Percentiles rank a stretch among this genome's conserved stretches.
Conservation (phyloP, 345 rosid genomes). For the Rhodamnia rubescens region DNA sequence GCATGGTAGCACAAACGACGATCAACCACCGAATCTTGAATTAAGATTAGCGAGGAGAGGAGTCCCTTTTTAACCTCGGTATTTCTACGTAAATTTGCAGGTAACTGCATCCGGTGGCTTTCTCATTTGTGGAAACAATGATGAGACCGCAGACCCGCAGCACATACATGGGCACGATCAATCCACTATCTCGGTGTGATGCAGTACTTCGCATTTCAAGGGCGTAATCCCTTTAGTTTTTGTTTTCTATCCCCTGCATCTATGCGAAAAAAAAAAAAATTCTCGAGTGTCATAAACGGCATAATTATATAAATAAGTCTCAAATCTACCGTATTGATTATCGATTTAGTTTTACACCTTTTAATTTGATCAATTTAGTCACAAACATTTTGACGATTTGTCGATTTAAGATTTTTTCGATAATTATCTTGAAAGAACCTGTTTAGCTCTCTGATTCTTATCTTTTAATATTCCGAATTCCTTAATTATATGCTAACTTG, state of each 20-base stretch:
- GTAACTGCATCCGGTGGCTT: background rate
- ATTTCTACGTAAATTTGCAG: background rate
- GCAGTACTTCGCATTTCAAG: background rate
- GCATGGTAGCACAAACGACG: too few relatives aligned
- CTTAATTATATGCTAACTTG: background rate
- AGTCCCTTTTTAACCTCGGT: too few relatives aligned
- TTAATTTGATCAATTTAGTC: background rate
- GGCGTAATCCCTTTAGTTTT: background rate
- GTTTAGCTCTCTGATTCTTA: background rate
- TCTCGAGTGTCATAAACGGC: background rate
- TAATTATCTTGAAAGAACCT: background rate
- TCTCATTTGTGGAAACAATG: background rate
- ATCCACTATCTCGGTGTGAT: background rate
- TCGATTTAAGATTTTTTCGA: background rate
- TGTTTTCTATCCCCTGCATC: background rate
- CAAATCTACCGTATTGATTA: accelerated
- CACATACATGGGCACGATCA: background rate
- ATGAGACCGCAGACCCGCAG: background rate
- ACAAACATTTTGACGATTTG: accelerated
- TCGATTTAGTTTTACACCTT: accelerated
- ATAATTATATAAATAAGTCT: background rate
- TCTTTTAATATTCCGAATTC: background rate
- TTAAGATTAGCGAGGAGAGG: too few relatives aligned
- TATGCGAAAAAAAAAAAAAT: background rate
- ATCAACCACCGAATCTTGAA: too few relatives aligned